Base-by-base conservation (phyloP, 2,329 filamentous ascomycete genomes). In the Ophiostoma sp. region DNA sequence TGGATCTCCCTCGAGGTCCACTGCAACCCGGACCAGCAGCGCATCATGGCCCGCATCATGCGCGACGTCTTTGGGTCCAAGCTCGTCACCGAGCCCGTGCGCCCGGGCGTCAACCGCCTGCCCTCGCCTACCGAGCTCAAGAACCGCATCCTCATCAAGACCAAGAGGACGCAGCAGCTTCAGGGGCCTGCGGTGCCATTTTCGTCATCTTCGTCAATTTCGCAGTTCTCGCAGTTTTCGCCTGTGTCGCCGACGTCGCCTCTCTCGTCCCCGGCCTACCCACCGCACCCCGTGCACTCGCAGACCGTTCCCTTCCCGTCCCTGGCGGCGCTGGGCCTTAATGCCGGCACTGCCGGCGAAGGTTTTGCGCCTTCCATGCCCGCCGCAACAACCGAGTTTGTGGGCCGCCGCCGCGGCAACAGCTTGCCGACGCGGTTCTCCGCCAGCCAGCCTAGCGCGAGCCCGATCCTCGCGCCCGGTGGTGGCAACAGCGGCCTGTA, bases 1-100 rank as follows among this genome's bases (percentile, higher is more conserved):
- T 96, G 95, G 82, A 89, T 99, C 73, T 98, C 95, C 0, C 89
- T 99, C 17, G 95, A 99, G 79, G 94, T 98, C 4, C 95, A 98
- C 78, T 98, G 95, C 84, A 91, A 87, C 74, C 82, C 89, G 1
- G 83, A 88, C 15, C 95, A 98, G 77, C 95, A 99, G 79, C 83
- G 87, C 27, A 86, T 87, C 64, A 98, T 99, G 95, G 91, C 93
- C 31, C 88, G 90, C 72, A 95, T 92, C 73, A 96, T 98, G 87
- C 90, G 89, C 76, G 89, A 90, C 39, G 87, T 91, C 11, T 96
- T 97, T 78, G 91, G 91, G 36, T 82, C 89, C n/a, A 88, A 89
- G 74, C 86, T 99, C 64, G 83, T 98, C 15, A 87, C 89, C 0
- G 87, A 93, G 75, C 91, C 93, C 0, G 79, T 97, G 23, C 87